A percentile compares a stretch with the other conserved stretches of the same genome.
phyloP scores from a whole-genome alignment of 768 basidiomycete species.

The Sarcodon sp. region DNA sequence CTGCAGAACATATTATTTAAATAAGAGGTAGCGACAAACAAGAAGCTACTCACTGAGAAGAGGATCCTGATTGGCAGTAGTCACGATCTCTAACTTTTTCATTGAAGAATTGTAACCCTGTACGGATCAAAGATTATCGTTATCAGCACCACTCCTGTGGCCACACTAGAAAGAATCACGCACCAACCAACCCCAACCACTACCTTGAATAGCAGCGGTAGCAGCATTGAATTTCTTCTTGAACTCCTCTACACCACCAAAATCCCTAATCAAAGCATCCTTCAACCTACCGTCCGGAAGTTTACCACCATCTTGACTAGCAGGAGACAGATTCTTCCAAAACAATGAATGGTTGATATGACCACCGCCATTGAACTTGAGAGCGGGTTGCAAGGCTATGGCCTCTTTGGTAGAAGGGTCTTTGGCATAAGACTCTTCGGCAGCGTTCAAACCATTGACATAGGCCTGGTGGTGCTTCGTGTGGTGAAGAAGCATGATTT shows the following conservation, averaged over 20 bases:
- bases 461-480: slow-evolving; percentile 87
- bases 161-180: slow-evolving; percentile 10
- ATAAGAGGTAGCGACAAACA: slow-evolving; percentile 1
- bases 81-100: slow-evolving; percentile 78
- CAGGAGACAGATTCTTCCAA: slow-evolving; percentile 94
- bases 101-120: slow-evolving; percentile 58
- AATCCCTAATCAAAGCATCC: slow-evolving; percentile 64
- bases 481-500: slow-evolving; percentile 95
- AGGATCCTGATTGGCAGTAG: slow-evolving; percentile 96
- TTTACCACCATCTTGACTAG: slow-evolving; percentile 45
- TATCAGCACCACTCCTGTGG: background rate
- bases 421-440: slow-evolving; percentile 72
- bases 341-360: slow-evolving; percentile 95
- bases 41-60: slow-evolving; percentile 33
- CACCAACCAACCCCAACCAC: slow-evolving; percentile 98
- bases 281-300: slow-evolving; percentile 58
- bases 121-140: background rate
- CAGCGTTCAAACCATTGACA: slow-evolving; percentile 89
- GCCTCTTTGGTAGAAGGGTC: slow-evolving; percentile 52
- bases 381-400: slow-evolving; percentile 79
- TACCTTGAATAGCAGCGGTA: slow-evolving; percentile 90
- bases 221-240: slow-evolving; percentile 79
- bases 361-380: slow-evolving; percentile 99
- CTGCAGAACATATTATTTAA: slow-evolving; percentile 21
- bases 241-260: slow-evolving; percentile 77